Evolutionary conservation across 2,329 filamentous ascomycete genomes (phyloP).

Genomic region (Aspergillus phoenicis): DNA sequence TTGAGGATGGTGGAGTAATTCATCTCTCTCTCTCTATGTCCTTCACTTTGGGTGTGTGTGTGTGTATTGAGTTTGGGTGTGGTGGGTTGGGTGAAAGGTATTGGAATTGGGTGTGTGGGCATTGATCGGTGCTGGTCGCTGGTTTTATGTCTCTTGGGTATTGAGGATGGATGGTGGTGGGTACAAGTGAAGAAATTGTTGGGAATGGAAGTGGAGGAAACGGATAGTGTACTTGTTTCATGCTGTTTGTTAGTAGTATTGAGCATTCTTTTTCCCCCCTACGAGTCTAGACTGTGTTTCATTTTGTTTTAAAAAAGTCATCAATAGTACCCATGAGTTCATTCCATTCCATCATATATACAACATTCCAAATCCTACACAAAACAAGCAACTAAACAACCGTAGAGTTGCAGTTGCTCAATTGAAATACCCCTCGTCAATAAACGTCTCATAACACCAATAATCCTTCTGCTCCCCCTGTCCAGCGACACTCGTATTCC

Average conservation of each 20-base stretch:
- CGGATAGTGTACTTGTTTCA: not conserved
- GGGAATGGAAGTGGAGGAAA: not conserved
- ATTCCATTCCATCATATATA: not conserved
- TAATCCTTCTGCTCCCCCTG: conserved; percentile 21
- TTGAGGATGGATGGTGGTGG: too few species aligned
- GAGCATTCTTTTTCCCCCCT: not conserved
- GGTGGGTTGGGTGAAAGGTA: not conserved
- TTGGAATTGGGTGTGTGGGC: too few species aligned
- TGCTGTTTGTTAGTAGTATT: not conserved
- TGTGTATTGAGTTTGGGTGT: not conserved
- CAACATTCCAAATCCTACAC: not conserved
- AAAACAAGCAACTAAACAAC: not conserved
- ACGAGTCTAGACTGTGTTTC: not conserved
- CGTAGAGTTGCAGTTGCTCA: too few species aligned
- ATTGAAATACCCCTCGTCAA: conserved; percentile 18
- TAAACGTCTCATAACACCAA: conserved; percentile 23
- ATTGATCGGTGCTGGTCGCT: conserved; percentile 7
- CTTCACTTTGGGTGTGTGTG: not conserved
- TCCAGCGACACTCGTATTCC: conserved; percentile 18
- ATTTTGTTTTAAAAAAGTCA: not conserved
- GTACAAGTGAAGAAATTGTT: not conserved
- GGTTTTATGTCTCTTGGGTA: not conserved
- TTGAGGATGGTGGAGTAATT: conserved; percentile 57
- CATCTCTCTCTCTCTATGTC: not conserved
- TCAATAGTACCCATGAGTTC: not conserved